Evolutionary conservation across 1,139 yeast species (phyloP).

Genomic region (Trichomonascaceae sp.): DNA sequence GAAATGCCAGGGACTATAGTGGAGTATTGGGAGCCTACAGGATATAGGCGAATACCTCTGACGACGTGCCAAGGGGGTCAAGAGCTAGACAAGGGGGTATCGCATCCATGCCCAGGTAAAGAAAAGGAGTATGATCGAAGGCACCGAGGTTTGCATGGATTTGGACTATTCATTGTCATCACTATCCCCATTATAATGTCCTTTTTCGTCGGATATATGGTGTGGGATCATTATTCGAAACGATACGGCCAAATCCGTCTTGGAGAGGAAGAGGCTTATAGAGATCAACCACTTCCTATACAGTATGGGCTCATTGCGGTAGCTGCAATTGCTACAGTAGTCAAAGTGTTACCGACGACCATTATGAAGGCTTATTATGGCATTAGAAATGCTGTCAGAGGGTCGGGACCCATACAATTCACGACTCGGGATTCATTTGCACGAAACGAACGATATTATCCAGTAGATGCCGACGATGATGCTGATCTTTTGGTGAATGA

Average conservation of each 20-base stretch:
- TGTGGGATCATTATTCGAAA: conserved; percentile 74
- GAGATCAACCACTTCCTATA: conserved; percentile 21
- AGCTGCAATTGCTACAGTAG: conserved; percentile 31
- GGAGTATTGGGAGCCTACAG: conserved; percentile 74
- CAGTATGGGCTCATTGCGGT: conserved; percentile 26
- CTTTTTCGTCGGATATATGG: conserved; percentile 56
- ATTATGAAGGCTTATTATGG: conserved; percentile 12
- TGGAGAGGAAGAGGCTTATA: conserved; percentile 55
- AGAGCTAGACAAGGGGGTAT: conserved; percentile 58
- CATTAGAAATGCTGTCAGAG: conserved; percentile 5
- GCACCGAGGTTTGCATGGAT: conserved; percentile 54
- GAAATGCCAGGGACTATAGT: conserved; percentile 43
- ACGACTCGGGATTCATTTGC: conserved; percentile 25
- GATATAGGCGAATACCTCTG: conserved; percentile 67
- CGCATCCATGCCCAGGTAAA: conserved; percentile 84
- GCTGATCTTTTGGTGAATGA: conserved; percentile 22
- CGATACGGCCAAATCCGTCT: conserved; percentile 83
- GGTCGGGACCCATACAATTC: conserved; percentile 7
- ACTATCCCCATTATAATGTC: conserved; percentile 55
- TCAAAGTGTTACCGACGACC: conserved; percentile 27
- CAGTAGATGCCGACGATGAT: conserved; percentile 26
- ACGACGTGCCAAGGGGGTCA: conserved; percentile 73
- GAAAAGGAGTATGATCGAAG: conserved; percentile 55
- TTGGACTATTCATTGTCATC: conserved; percentile 47
- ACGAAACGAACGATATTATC: conserved; percentile 18